Evolutionary conservation across 805 yeast species (phyloP).

Genomic region (Wickerhamomyces strasburgensis): DNA sequence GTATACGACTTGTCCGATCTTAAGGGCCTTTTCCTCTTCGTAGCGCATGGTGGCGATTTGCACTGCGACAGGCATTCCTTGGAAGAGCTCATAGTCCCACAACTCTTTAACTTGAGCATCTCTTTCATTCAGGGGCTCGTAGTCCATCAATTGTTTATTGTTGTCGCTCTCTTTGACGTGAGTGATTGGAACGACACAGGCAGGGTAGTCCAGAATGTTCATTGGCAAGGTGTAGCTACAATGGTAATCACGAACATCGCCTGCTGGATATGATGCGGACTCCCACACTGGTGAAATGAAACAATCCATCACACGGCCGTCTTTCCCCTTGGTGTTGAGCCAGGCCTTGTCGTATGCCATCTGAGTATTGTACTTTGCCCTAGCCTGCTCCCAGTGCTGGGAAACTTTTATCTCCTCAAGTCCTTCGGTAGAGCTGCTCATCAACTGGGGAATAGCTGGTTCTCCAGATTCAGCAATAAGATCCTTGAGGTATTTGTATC

Average conservation of each 20-base stretch:
- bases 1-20: no score
- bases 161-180: constrained; percentile 29
- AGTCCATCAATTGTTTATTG: constrained; percentile 30
- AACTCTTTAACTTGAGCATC: constrained; percentile 31
- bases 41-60: constrained; percentile 52
- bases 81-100: constrained; percentile 42
- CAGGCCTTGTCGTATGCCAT: constrained; percentile 35
- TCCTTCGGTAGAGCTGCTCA: constrained; percentile 19
- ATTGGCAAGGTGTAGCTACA: constrained; percentile 39
- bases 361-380: constrained; percentile 31
- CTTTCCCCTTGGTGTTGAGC: constrained; percentile 28
- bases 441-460: constrained; percentile 20
- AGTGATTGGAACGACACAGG: constrained; percentile 40
- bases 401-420: constrained; percentile 11
- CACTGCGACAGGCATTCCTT: constrained; percentile 50
- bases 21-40: constrained; percentile 44
- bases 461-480: constrained; percentile 7
- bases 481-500: constrained; percentile 2
- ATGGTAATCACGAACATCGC: constrained; percentile 33
- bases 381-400: constrained; percentile 38
- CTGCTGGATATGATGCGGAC: constrained; percentile 35
- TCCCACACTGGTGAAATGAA: constrained; percentile 44
- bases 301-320: constrained; percentile 41
- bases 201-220: constrained; percentile 38
- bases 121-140: constrained; percentile 22